A percentile compares a stretch with the other conserved stretches of the same genome.
phyloP scores from a whole-genome alignment of 2,329 filamentous ascomycete genomes.

The Aspergillus sclerotialis region DNA sequence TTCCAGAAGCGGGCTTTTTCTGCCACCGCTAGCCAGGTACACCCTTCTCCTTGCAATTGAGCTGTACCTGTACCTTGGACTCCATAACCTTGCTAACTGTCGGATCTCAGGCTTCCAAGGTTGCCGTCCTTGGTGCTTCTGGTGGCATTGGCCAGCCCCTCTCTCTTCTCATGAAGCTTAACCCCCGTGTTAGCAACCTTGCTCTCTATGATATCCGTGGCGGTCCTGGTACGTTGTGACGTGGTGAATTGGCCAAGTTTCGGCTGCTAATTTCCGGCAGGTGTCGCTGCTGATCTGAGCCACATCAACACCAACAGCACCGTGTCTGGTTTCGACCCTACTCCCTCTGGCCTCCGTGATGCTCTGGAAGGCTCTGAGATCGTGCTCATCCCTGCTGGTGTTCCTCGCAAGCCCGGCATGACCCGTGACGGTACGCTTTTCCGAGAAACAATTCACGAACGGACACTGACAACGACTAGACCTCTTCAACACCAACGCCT shows the following conservation, averaged over 20 bases:
- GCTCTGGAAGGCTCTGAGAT: slow-evolving; percentile 85
- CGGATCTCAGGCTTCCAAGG: slow-evolving; percentile 74
- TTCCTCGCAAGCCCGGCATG: slow-evolving; percentile 99
- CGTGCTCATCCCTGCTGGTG: slow-evolving; percentile 95
- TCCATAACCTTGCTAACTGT: slow-evolving; percentile 8
- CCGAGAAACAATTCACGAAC: neutral
- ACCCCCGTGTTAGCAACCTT: slow-evolving; percentile 87
- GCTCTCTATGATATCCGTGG: slow-evolving; percentile 97
- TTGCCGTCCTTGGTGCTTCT: slow-evolving; percentile 90
- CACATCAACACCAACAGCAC: slow-evolving; percentile 99
- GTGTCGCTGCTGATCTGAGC: slow-evolving; percentile 95
- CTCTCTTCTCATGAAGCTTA: slow-evolving; percentile 97
- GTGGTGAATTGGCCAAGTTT: slow-evolving; percentile 2
- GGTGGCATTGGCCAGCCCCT: slow-evolving; percentile 98
- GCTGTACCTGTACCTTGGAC: slow-evolving; percentile 7
- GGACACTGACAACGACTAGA: slow-evolving; percentile 45
- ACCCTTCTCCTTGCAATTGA: slow-evolving; percentile 21
- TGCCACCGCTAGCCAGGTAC: slow-evolving; percentile 68
- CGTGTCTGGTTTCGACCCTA: slow-evolving; percentile 83
- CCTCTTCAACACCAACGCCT: slow-evolving; percentile 99
- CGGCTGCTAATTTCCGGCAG: slow-evolving; percentile 41
- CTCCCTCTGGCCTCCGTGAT: slow-evolving; percentile 64
- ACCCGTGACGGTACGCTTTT: slow-evolving; percentile 74
- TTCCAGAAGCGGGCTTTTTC: slow-evolving; percentile 76
- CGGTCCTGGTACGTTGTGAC: slow-evolving; percentile 65